phyloP scores from a whole-genome alignment of 768 basidiomycete species.

The Macrolepiota dolichaula region DNA sequence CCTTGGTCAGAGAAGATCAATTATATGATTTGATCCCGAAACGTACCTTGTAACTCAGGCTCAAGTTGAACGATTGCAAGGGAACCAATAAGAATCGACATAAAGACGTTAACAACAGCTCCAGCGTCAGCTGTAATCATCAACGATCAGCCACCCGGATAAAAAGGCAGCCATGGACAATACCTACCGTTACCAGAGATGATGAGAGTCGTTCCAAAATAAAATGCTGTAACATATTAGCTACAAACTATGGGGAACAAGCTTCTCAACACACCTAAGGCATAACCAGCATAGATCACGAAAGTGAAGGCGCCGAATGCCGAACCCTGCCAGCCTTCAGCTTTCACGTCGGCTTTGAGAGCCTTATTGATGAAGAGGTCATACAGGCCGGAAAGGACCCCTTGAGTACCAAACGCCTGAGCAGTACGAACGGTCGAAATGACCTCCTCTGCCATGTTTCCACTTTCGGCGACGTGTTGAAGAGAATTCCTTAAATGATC shows the following conservation, averaged over 20 bases:
- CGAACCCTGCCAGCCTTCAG: conserved; percentile 56
- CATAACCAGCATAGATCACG: conserved; percentile 75
- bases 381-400: conserved; percentile 62
- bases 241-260: background rate
- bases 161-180: too few species aligned
- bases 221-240: conserved; percentile 56
- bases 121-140: conserved; percentile 56
- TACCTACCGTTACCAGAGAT: conserved; percentile 50
- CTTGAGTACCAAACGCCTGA: conserved; percentile 87
- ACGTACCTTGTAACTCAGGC: conserved; percentile 80
- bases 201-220: conserved; percentile 86
- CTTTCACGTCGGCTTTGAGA: conserved; percentile 49
- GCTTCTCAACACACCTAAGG: conserved; percentile 42
- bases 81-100: conserved; percentile 84
- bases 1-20: conserved; percentile 4
- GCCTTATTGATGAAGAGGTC: conserved; percentile 56
- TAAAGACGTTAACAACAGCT: conserved; percentile 77
- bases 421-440: conserved; percentile 89
- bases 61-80: conserved; percentile 84
- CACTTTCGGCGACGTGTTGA: conserved; percentile 72
- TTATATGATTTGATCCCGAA: background rate
- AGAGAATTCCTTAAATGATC: conserved; percentile 51
- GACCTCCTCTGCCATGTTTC: conserved; percentile 88
- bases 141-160: background rate
- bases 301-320: conserved; percentile 79